Base-by-base conservation (phyloP, 148 eudicot genomes). In the Rhododendron simsii region DNA sequence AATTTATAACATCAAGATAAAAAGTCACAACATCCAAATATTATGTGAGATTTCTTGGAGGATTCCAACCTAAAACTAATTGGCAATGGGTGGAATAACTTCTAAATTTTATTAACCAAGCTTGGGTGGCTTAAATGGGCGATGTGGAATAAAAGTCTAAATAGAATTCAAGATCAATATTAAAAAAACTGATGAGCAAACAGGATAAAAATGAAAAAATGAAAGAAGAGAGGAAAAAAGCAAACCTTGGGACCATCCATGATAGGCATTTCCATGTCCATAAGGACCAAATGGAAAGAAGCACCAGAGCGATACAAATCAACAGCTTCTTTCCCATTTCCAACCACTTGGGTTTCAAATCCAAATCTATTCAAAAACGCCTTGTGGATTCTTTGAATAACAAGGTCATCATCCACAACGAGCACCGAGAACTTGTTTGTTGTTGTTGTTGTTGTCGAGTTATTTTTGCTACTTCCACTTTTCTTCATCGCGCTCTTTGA, bases 221-320 rank as follows among this genome's bases (percentile, higher is more conserved):
- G 5, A 59, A 37, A 7, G 23, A 51, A 51, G 55, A 33, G 26
- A 41, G 61, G 16, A 55, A 14, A 14, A 65, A n/a, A n/a, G 2
- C 30, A 73, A 74, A 86, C 88, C 82, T 84, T 44, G n/a, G 82
- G 82, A 59, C 88, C 88, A 76, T 86, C 88, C 88, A 86, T 86
- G 88, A 86, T 9, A 21, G 88, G 88, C 88, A 86, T 86, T 63
- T 86, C 88, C 88, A 57, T 75, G 85, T 86, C 88, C 88, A 86
- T 86, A 78, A 86, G 88, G 55, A 86, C 82, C 35, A 86, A 63
- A 76, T 76, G 81, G 82, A 86, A 86, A 44, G 82, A 83, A 57
- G 88, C 85, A 3, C 88, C 88, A 8, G 77, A 50, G 21, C 20
- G 82, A 59, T 59, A 76, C 78, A 86, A 61, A 41, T 83, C 85